Conservation (phyloP, 169 alveolate species). For the Cryptosporidium bovis region DNA sequence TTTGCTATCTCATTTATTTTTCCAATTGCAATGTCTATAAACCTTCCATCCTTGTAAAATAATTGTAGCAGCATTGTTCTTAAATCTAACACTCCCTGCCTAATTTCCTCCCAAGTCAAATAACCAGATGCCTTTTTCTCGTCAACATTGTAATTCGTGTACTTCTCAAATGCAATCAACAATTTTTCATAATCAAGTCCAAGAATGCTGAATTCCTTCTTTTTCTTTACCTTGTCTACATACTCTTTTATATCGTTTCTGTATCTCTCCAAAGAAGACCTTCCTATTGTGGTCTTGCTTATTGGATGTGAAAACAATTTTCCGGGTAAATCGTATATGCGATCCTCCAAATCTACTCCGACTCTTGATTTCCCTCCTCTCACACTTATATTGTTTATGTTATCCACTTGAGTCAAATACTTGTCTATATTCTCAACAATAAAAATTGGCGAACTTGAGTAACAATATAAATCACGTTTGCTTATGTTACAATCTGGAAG, state of each 20-base stretch:
- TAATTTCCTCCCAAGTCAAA: constrained; percentile 49
- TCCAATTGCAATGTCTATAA: constrained; percentile 3
- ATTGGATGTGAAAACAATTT: constrained; percentile 51
- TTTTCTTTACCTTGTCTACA: background rate
- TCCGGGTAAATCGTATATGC: constrained; percentile 27
- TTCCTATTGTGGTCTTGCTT: constrained; percentile 53
- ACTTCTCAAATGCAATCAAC: background rate
- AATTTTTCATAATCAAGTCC: constrained; percentile 15
- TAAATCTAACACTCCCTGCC: constrained; percentile 54
- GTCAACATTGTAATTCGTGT: background rate
- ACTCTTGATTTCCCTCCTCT: too few species aligned
- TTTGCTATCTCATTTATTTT: constrained; percentile 42
- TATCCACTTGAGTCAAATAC: background rate
- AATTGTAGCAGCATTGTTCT: constrained; percentile 24
- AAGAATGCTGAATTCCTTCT: constrained; percentile 4
- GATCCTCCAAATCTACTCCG: background rate
- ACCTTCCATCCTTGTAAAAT: constrained; percentile 36
- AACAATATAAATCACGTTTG: constrained; percentile 13
- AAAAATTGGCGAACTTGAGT: constrained; percentile 34
- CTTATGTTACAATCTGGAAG: constrained; percentile 19
- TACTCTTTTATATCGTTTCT: constrained; percentile 53
- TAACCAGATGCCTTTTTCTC: background rate
- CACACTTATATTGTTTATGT: background rate
- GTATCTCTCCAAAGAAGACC: constrained; percentile 38
- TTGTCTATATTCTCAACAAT: constrained; percentile 8